phyloP scores from a whole-genome alignment of 1,139 yeast species.

The Taphrina communis region DNA sequence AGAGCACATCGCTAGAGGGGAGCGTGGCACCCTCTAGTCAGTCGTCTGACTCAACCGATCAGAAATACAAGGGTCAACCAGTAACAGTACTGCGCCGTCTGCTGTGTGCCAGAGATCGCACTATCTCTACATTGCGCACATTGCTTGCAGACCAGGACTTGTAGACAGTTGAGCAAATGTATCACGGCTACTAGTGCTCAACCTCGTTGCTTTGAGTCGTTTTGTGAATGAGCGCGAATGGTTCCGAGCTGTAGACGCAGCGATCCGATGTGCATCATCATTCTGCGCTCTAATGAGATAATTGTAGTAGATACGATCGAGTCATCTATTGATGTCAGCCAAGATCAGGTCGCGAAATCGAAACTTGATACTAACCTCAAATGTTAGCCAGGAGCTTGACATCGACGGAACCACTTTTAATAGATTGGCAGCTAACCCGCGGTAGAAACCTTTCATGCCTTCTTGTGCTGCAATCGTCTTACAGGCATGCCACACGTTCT shows the following conservation, averaged over 20 bases:
- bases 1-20: background rate
- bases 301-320: conserved; percentile 19
- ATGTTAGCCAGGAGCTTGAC: conserved; percentile 93
- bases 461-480: conserved; percentile 62
- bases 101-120: conserved; percentile 8
- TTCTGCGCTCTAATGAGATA: background rate
- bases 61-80: conserved; percentile 7
- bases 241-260: background rate
- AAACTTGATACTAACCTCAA: conserved; percentile 56
- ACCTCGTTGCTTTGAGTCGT: no score
- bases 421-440: conserved; percentile 85
- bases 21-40: background rate
- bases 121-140: conserved; percentile 7
- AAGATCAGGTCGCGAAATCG: no score
- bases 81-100: background rate
- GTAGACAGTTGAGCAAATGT: no score
- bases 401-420: conserved; percentile 91
- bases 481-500: conserved; percentile 72
- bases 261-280: background rate
- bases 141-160: background rate
- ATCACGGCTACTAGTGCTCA: no score
- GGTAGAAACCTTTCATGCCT: conserved; percentile 69
- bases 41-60: background rate
- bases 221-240: no score
- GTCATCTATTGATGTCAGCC: conserved; percentile 53